Conservation (phyloP, 2,329 filamentous ascomycete species). For the Colletotrichum sp. region DNA sequence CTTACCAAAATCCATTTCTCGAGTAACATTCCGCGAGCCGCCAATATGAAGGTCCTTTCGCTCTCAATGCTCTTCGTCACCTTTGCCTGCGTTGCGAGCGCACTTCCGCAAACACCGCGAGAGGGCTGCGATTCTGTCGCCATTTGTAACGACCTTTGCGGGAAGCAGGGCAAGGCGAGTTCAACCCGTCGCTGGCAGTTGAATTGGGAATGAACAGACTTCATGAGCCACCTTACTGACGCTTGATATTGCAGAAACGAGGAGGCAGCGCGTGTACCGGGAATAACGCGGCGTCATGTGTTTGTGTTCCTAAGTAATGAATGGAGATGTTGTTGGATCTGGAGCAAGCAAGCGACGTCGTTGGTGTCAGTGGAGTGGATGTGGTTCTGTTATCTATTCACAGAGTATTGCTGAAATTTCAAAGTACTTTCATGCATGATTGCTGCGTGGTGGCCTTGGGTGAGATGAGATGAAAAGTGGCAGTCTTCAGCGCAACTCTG, state of each 20-base stretch:
- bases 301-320: background rate
- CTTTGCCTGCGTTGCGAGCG: background rate
- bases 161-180: background rate
- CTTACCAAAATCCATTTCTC: no score
- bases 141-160: background rate
- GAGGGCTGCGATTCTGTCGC: background rate
- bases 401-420: background rate
- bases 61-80: background rate
- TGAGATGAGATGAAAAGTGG: background rate
- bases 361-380: background rate
- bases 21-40: background rate
- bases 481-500: background rate
- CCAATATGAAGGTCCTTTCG: background rate
- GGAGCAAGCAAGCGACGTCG: background rate
- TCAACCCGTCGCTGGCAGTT: no score
- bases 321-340: background rate
- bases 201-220: background rate
- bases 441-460: background rate
- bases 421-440: background rate
- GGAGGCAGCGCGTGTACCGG: background rate
- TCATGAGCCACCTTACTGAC: no score
- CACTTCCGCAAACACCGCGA: background rate
- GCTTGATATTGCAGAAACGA: background rate
- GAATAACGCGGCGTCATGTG: background rate
- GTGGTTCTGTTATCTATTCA: background rate